These are phyloP conservation scores for Hyaloscypha bicolor DNA, from an alignment of 495 filamentous ascomycete genomes.

Conservation along the genomic window DNA sequence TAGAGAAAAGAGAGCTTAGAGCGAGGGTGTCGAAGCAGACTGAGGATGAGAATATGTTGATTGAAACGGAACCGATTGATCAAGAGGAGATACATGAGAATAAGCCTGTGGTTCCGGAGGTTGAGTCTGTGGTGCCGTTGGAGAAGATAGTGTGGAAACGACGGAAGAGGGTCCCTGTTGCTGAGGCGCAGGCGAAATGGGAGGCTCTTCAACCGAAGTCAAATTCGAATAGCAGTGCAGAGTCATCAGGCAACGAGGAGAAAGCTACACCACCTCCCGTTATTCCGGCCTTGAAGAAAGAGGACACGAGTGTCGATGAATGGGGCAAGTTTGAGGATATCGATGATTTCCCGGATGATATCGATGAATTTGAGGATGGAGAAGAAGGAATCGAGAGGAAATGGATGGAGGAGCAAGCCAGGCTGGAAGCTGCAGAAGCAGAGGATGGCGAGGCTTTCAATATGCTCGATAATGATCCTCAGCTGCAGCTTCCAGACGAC, in stretches of 20 bases:
- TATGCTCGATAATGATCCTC: conserved; percentile 17
- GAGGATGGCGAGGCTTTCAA: conserved; percentile 46
- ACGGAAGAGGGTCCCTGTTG: conserved; percentile 25
- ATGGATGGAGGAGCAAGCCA: conserved; percentile 35
- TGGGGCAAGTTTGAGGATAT: conserved; percentile 68
- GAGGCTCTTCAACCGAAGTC: conserved; percentile 28
- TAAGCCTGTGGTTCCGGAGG: conserved; percentile 13
- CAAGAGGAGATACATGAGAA: conserved; percentile 22
- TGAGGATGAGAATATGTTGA: conserved; percentile 16
- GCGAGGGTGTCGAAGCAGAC: conserved; percentile 7
- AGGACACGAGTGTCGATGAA: conserved; percentile 57
- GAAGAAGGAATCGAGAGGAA: conserved; percentile 33
- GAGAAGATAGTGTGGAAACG: conserved; percentile 5
- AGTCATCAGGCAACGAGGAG: conserved; percentile 40
- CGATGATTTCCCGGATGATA: conserved; percentile 52
- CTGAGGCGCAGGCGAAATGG: conserved; percentile 24
- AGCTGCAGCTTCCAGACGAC: conserved; percentile 10
- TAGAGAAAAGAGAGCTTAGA: conserved; percentile 16
- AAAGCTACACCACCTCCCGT: conserved; percentile 13
- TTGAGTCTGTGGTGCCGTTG: conserved; percentile 6
- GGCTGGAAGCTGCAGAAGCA: conserved; percentile 31
- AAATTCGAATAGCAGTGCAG: conserved; percentile 39
- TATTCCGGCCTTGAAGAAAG: conserved; percentile 52
- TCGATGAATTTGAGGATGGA: conserved; percentile 33
- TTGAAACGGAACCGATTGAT: conserved; percentile 14